Evolutionary conservation across 768 basidiomycete species (phyloP).

Genomic region (Filobasidium wieringae): DNA sequence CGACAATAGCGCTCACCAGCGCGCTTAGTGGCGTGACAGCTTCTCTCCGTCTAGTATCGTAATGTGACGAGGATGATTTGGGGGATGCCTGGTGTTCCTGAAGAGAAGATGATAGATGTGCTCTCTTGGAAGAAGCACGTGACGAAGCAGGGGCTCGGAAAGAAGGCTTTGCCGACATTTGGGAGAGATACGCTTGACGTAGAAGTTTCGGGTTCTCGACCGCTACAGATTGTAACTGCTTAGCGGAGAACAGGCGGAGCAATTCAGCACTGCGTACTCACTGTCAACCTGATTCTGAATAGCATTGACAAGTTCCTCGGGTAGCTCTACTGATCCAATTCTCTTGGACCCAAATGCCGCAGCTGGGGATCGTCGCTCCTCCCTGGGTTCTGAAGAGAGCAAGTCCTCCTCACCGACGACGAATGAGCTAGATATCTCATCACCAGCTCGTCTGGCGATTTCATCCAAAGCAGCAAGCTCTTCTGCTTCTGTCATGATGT

Average conservation of each 20-base stretch:
- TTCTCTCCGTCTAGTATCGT: constrained; percentile 8
- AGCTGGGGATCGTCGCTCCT: constrained; percentile 60
- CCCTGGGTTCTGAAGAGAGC: constrained; percentile 27
- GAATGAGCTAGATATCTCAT: neutral
- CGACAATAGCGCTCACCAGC: constrained; percentile 26
- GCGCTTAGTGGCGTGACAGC: constrained; percentile 17
- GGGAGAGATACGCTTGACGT: constrained; percentile 21
- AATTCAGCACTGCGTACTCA: constrained; percentile 12
- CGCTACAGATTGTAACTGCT: constrained; percentile 6
- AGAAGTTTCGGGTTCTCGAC: constrained; percentile 15
- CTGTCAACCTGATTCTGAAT: constrained; percentile 54
- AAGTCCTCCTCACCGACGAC: constrained; percentile 23
- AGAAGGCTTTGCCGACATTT: neutral
- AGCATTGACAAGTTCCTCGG: constrained; percentile 56
- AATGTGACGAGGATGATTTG: neutral
- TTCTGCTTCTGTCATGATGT: constrained; percentile 1
- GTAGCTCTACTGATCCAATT: constrained; percentile 60
- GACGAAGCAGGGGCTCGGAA: neutral
- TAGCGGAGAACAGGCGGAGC: neutral
- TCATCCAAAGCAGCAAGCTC: neutral
- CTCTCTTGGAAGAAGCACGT: neutral
- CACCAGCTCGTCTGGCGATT: neutral
- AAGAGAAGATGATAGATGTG: constrained; percentile 2
- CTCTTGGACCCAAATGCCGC: constrained; percentile 65
- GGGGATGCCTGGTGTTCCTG: constrained; percentile 4